Conservation (phyloP, 345 rosid species). For the Moringa oleifera region DNA sequence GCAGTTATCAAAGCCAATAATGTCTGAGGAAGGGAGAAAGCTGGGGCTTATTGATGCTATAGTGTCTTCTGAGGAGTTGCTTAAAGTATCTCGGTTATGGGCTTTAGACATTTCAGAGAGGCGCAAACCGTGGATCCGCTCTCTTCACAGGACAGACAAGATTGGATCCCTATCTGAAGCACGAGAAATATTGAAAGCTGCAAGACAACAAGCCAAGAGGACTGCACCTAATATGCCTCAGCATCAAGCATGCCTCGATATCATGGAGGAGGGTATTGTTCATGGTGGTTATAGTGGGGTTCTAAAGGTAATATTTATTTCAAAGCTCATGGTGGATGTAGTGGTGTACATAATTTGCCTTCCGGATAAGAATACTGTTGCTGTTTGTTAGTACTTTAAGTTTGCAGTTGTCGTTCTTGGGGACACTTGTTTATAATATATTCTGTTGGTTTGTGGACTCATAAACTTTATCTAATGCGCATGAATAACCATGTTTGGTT, state of each 20-base stretch:
- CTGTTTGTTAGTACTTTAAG: conserved; percentile 4
- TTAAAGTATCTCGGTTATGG: conserved; percentile 71
- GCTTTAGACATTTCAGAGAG: conserved; percentile 71
- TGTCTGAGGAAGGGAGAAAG: conserved; percentile 78
- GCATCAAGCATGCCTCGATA: conserved; percentile 80
- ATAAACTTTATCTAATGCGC: neutral
- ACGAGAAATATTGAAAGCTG: conserved; percentile 45
- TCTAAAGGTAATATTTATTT: conserved; percentile 50
- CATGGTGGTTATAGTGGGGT: conserved; percentile 94
- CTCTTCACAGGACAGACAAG: conserved; percentile 84
- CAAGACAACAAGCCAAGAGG: conserved; percentile 69
- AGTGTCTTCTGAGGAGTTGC: conserved; percentile 67
- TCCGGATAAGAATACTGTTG: conserved; percentile 1
- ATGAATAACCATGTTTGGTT: conserved; percentile 8
- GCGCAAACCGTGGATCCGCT: conserved; percentile 74
- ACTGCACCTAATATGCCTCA: conserved; percentile 87
- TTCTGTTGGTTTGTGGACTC: neutral
- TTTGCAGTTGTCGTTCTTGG: neutral
- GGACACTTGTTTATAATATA: conserved; percentile 1
- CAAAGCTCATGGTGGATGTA: neutral
- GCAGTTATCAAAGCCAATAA: conserved; percentile 81
- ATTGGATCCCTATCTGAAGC: conserved; percentile 87
- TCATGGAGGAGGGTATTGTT: conserved; percentile 82
- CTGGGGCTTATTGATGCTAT: conserved; percentile 83
- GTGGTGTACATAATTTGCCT: neutral